Percentiles rank a stretch among this genome's conserved stretches.
Evolutionary conservation across 495 filamentous ascomycete genomes (phyloP).

Genomic region (Schizothecium vesticola): DNA sequence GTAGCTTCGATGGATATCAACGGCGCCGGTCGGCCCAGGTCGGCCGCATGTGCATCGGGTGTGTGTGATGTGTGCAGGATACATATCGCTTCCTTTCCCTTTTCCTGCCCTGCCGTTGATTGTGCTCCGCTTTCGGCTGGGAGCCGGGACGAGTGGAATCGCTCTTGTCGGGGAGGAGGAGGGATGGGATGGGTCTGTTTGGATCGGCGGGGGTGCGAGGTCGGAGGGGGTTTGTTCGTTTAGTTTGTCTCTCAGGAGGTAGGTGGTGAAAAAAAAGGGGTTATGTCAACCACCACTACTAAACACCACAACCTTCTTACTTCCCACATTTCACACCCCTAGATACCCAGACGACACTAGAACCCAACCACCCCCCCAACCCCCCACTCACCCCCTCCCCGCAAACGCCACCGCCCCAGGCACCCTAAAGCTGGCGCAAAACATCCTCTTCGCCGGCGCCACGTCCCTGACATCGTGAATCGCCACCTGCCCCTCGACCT

Average conservation of each 20-base stretch:
- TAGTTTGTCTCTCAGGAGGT: not conserved
- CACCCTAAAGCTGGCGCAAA: constrained; percentile 85
- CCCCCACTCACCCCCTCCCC: constrained; percentile 23
- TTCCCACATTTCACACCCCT: too few species aligned
- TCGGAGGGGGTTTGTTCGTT: not conserved
- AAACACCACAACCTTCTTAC: too few species aligned
- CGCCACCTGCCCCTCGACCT: constrained; percentile 52
- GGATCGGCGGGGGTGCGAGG: not conserved
- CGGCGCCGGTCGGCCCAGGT: not conserved
- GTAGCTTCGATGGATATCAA: not conserved
- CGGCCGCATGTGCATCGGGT: not conserved
- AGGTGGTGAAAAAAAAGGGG: not conserved
- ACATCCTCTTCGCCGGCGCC: constrained; percentile 91
- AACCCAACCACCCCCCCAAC: too few species aligned
- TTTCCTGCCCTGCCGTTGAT: not conserved
- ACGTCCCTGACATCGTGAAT: constrained; percentile 82
- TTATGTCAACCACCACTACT: too few species aligned
- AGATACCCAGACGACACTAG: too few species aligned
- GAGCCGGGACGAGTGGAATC: not conserved
- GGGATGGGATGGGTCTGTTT: not conserved
- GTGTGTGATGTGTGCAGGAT: not conserved
- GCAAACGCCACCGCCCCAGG: constrained; percentile 77
- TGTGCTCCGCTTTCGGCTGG: not conserved
- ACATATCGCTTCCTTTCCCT: not conserved
- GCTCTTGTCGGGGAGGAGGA: not conserved